A percentile compares a stretch with the other conserved stretches of the same genome.
These are phyloP conservation scores for Colletotrichum horii DNA, from an alignment of 2,329 filamentous ascomycete species.

Conservation along the genomic window DNA sequence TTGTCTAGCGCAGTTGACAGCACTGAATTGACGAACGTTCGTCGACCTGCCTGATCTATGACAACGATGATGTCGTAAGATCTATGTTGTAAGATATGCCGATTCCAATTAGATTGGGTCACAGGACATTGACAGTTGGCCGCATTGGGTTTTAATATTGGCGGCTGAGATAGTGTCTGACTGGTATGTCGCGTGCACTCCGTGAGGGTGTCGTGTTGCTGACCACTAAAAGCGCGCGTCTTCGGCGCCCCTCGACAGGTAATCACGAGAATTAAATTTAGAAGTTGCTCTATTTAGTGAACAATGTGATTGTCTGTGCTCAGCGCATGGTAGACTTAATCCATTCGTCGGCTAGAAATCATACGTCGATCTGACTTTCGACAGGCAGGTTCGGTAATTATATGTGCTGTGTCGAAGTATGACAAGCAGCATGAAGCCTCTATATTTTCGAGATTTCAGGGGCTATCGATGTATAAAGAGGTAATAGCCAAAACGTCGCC, in stretches of 20 bases:
- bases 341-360: not conserved
- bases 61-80: not conserved
- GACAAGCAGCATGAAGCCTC: not conserved
- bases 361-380: not conserved
- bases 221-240: not conserved
- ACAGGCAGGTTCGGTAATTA: not conserved
- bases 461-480: not conserved
- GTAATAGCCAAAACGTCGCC: not conserved
- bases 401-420: not conserved
- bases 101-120: not conserved
- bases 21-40: not conserved
- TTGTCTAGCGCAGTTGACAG: not conserved
- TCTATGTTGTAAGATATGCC: not conserved
- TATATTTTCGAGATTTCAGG: not conserved
- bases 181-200: not conserved
- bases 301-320: not conserved
- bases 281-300: not conserved
- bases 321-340: not conserved
- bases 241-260: not conserved
- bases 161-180: not conserved
- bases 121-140: not conserved
- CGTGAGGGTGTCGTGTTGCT: not conserved
- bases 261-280: not conserved
- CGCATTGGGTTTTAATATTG: not conserved
- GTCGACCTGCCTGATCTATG: not conserved